These are phyloP conservation scores for Aurifilum marmelostoma DNA, from an alignment of 2,329 filamentous ascomycete species.

Conservation along the genomic window DNA sequence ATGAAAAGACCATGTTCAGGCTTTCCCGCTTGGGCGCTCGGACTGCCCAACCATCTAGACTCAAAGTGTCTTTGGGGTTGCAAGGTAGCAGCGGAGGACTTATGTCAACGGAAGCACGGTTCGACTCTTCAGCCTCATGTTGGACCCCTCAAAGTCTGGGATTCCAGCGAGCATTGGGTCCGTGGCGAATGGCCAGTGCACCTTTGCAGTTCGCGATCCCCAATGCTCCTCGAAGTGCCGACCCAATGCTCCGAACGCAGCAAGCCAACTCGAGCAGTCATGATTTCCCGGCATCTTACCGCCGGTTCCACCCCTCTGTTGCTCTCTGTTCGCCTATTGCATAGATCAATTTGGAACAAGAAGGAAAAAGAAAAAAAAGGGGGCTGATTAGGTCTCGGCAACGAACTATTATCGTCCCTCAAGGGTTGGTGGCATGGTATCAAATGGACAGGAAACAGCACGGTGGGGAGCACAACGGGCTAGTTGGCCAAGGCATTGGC, in stretches of 20 bases:
- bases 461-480: constrained; percentile 24
- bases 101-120: constrained; percentile 9
- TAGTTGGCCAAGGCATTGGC: constrained; percentile 27
- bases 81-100: constrained; percentile 1
- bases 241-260: background rate
- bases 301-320: background rate
- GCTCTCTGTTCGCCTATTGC: background rate
- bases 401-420: constrained; percentile 23
- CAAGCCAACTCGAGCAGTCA: background rate
- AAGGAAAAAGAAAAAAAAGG: constrained; percentile 13
- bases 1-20: background rate
- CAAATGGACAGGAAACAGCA: constrained; percentile 24
- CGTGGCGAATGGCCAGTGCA: constrained; percentile 11
- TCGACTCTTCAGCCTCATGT: constrained; percentile 20
- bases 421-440: constrained; percentile 19
- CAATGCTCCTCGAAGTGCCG: background rate
- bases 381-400: constrained; percentile 16
- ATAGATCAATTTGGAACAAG: background rate
- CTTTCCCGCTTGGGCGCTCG: constrained; percentile 12
- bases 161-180: background rate
- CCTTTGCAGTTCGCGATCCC: background rate
- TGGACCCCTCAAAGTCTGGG: constrained; percentile 1
- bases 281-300: constrained; percentile 8
- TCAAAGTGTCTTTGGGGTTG: background rate
- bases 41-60: constrained; percentile 6